phyloP scores from a whole-genome alignment of 768 basidiomycete species.

The Stropharia rugosoannulata region DNA sequence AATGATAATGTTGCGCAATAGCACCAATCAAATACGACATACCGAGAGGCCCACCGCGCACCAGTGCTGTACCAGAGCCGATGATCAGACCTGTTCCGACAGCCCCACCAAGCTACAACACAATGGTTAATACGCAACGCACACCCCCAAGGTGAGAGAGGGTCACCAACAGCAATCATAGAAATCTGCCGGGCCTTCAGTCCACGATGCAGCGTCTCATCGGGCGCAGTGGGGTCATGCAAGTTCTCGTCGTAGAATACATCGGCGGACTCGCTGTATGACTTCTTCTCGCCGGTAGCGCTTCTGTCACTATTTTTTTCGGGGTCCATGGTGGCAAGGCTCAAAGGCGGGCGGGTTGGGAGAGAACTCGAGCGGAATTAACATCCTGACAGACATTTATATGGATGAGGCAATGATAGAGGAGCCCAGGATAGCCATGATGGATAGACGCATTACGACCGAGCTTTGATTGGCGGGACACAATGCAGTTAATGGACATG shows the following conservation, averaged over 20 bases:
- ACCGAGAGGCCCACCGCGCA: conserved; percentile 55
- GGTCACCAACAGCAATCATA: conserved; percentile 47
- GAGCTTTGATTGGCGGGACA: too few species aligned
- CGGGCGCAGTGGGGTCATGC: conserved; percentile 29
- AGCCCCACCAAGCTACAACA: conserved; percentile 42
- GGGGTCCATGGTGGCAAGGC: conserved; percentile 13
- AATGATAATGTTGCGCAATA: neutral
- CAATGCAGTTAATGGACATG: too few species aligned
- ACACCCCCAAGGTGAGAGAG: neutral
- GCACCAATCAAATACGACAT: conserved; percentile 6
- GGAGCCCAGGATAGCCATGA: too few species aligned
- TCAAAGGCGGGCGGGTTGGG: neutral
- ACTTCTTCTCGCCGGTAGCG: conserved; percentile 15
- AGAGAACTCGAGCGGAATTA: neutral
- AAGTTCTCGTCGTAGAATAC: conserved; percentile 21
- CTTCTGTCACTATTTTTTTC: conserved; percentile 1
- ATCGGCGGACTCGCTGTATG: conserved; percentile 17
- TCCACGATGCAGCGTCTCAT: conserved; percentile 43
- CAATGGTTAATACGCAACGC: neutral
- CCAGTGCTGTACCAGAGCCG: conserved; percentile 57
- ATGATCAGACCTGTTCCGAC: conserved; percentile 57
- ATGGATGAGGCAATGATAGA: neutral
- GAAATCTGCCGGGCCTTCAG: conserved; percentile 53
- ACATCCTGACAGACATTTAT: neutral
- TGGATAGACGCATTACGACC: too few species aligned